A percentile compares a stretch with the other conserved stretches of the same genome.
phyloP scores from a whole-genome alignment of 352 stramenopile genomes.

The Globisporangium iwayamae region DNA sequence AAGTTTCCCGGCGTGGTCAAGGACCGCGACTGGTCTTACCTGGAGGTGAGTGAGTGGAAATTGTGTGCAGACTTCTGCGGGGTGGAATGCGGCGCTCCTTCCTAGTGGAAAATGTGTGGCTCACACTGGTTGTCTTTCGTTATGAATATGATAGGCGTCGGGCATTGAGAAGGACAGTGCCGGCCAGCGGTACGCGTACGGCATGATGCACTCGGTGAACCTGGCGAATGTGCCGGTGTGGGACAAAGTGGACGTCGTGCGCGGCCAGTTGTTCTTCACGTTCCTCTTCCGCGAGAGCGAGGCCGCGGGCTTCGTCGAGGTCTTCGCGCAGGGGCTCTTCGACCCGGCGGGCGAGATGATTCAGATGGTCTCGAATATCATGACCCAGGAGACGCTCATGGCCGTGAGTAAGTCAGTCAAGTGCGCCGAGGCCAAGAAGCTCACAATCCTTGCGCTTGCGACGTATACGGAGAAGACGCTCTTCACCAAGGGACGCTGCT shows the following conservation, averaged over 20 bases:
- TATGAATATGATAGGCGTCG: constrained; percentile 26
- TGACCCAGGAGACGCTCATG: constrained; percentile 31
- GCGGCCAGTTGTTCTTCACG: constrained; percentile 26
- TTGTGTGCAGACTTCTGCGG: not conserved
- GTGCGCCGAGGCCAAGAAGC: constrained; percentile 48
- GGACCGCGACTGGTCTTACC: constrained; percentile 31
- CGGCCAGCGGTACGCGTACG: constrained; percentile 34
- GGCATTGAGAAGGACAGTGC: constrained; percentile 31
- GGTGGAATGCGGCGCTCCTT: not conserved
- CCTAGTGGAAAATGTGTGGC: not conserved
- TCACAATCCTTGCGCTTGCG: constrained; percentile 35
- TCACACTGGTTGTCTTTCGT: not conserved
- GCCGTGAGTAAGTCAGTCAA: constrained; percentile 21
- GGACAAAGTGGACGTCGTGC: constrained; percentile 21
- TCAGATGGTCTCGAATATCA: constrained; percentile 18
- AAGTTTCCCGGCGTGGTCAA: constrained; percentile 33
- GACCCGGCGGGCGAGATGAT: constrained; percentile 37
- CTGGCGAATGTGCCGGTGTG: constrained; percentile 34
- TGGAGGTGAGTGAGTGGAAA: constrained; percentile 19
- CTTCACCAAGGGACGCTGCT: constrained; percentile 12
- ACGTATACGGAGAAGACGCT: constrained; percentile 4
- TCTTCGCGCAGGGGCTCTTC: constrained; percentile 38
- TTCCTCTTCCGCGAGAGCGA: constrained; percentile 36
- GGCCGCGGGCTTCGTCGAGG: constrained; percentile 29
- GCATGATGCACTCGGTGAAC: constrained; percentile 43